Percentiles rank a stretch among this genome's conserved stretches.
Conservation (phyloP, 2,329 filamentous ascomycete genomes). For the Penicillium sp. region DNA sequence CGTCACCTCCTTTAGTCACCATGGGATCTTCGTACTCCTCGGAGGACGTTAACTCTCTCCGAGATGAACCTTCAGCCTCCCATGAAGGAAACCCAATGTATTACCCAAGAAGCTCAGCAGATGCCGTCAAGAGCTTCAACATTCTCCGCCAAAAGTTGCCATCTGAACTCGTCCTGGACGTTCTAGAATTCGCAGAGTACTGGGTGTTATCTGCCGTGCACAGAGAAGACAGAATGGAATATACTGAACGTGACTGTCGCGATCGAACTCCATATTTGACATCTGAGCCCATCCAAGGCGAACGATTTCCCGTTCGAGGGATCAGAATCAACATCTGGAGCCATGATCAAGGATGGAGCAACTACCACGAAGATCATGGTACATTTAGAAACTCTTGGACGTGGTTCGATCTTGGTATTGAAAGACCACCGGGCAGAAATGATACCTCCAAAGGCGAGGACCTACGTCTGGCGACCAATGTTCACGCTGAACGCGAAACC, state of each 20-base stretch:
- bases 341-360: slow-evolving; percentile 11
- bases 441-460: neutral
- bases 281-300: slow-evolving; percentile 6
- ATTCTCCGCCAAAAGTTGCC: slow-evolving; percentile 7
- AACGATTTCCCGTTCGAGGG: slow-evolving; percentile 2
- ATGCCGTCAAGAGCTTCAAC: slow-evolving; percentile 1
- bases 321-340: slow-evolving; percentile 11
- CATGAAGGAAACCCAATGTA: neutral
- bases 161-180: slow-evolving; percentile 5
- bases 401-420: slow-evolving; percentile 9
- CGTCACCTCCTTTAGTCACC: neutral
- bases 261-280: slow-evolving; percentile 5
- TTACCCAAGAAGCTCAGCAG: slow-evolving; percentile 5
- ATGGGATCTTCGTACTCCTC: neutral
- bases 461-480: slow-evolving; percentile 3
- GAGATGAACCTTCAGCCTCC: neutral
- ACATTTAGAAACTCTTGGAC: slow-evolving; percentile 8
- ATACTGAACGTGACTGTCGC: neutral
- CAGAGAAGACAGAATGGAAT: neutral
- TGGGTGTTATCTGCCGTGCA: neutral
- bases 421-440: neutral
- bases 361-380: neutral
- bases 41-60: neutral
- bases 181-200: slow-evolving; percentile 7
- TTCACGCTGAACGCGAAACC: neutral